A percentile compares a stretch with the other conserved stretches of the same genome.
Conservation (phyloP, 2,329 filamentous ascomycete genomes). For the Pseudogymnoascus sp. region DNA sequence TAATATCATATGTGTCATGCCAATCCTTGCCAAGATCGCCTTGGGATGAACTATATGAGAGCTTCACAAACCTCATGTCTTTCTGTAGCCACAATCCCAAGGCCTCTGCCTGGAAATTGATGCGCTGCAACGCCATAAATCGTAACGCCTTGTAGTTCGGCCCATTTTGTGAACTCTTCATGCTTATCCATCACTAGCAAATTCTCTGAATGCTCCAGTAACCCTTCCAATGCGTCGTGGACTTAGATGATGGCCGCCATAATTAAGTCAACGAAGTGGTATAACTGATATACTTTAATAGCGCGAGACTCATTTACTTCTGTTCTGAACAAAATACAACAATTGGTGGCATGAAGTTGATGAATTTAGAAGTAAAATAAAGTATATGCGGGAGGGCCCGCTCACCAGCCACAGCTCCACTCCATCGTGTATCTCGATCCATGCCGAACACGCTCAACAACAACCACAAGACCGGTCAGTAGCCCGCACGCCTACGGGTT, state of each 20-base stretch:
- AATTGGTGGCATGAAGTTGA: background rate
- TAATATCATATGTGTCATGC: slow-evolving; percentile 2
- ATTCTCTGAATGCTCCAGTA: background rate
- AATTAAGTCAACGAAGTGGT: background rate
- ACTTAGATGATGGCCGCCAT: background rate
- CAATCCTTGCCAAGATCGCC: background rate
- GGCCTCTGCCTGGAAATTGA: slow-evolving; percentile 61
- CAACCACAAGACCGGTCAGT: background rate
- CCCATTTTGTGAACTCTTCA: slow-evolving; percentile 60
- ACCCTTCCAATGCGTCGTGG: background rate
- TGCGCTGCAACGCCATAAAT: slow-evolving; percentile 61
- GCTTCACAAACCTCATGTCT: slow-evolving; percentile 49
- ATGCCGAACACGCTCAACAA: background rate
- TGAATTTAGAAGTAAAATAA: background rate
- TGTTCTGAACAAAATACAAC: background rate
- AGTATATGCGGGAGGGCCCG: slow-evolving; percentile 7
- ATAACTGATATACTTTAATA: background rate
- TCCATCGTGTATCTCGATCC: background rate
- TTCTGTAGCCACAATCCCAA: slow-evolving; percentile 67
- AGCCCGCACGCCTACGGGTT: background rate
- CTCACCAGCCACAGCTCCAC: slow-evolving; percentile 10
- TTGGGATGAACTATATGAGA: slow-evolving; percentile 3
- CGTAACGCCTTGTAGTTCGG: slow-evolving; percentile 52
- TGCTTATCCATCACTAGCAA: slow-evolving; percentile 25
- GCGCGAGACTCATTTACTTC: background rate